Conservation (phyloP, 495 filamentous ascomycete species). For the Cudoniella acicularis region DNA sequence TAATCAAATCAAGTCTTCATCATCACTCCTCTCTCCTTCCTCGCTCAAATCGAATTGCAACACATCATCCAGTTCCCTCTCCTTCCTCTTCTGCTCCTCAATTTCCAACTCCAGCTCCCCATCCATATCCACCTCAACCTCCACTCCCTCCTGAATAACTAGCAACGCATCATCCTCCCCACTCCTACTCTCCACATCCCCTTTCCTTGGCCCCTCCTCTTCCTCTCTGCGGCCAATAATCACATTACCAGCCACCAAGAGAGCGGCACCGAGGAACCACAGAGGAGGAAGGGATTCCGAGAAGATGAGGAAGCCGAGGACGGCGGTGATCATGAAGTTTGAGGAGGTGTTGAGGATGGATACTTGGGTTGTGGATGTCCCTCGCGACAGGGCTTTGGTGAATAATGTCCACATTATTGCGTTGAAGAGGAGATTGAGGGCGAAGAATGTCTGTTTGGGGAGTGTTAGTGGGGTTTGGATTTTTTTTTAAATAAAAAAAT, state of each 20-base stretch:
- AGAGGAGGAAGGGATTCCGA: constrained; percentile 65
- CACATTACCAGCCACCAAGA: constrained; percentile 87
- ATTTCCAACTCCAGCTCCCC: background rate
- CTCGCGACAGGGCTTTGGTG: constrained; percentile 76
- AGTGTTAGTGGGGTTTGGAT: constrained; percentile 6
- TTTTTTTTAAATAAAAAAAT: too few species aligned
- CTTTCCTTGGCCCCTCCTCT: constrained; percentile 1
- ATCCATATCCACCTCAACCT: constrained; percentile 4
- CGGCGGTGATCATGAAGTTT: constrained; percentile 88
- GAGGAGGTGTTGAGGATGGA: constrained; percentile 88
- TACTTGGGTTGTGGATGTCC: constrained; percentile 82
- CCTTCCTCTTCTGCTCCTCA: background rate
- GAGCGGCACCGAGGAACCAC: constrained; percentile 84
- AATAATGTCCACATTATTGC: constrained; percentile 86
- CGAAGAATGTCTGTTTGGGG: constrained; percentile 68
- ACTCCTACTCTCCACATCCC: background rate
- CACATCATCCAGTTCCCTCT: constrained; percentile 19
- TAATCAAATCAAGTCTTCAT: constrained; percentile 6
- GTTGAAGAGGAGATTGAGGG: constrained; percentile 84
- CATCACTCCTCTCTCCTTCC: background rate
- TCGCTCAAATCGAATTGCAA: constrained; percentile 15
- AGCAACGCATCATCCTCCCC: constrained; percentile 12
- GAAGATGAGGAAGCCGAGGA: constrained; percentile 77
- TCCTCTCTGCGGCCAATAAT: constrained; percentile 82
- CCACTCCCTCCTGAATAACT: constrained; percentile 3